phyloP scores from a whole-genome alignment of 2,329 filamentous ascomycete species.

The Ceratocystis variospora region DNA sequence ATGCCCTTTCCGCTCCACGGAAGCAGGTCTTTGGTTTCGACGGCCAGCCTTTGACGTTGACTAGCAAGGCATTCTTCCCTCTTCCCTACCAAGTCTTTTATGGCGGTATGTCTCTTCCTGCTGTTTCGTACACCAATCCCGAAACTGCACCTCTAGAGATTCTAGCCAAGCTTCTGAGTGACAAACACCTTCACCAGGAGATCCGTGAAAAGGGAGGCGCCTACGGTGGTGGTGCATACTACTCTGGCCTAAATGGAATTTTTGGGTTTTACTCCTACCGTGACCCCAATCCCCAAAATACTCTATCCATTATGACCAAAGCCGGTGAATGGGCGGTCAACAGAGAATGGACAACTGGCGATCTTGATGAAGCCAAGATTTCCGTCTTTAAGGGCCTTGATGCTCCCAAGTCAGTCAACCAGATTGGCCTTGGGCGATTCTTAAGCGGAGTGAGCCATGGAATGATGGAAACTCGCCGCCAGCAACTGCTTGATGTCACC shows the following conservation, averaged over 20 bases:
- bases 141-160: constrained; percentile 73
- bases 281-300: constrained; percentile 86
- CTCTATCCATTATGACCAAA: constrained; percentile 67
- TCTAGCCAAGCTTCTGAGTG: constrained; percentile 79
- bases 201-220: constrained; percentile 96
- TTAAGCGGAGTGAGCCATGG: constrained; percentile 71
- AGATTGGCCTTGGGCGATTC: constrained; percentile 78
- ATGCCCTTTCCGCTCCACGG: not conserved
- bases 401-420: constrained; percentile 72
- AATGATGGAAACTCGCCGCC: constrained; percentile 75
- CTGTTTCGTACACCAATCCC: constrained; percentile 65
- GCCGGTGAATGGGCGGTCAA: constrained; percentile 74
- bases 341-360: constrained; percentile 64
- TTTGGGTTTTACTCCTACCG: constrained; percentile 97
- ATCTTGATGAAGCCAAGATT: constrained; percentile 92
- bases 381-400: constrained; percentile 87
- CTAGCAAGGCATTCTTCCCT: constrained; percentile 71
- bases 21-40: constrained; percentile 13
- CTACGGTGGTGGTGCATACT: constrained; percentile 83
- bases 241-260: constrained; percentile 62
- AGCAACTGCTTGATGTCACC: constrained; percentile 74
- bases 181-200: constrained; percentile 93
- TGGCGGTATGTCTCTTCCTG: constrained; percentile 66
- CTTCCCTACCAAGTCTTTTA: constrained; percentile 97
- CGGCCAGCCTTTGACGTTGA: constrained; percentile 11